Conservation (phyloP, 257 asterid species). For the Craterostigma plantagineum region DNA sequence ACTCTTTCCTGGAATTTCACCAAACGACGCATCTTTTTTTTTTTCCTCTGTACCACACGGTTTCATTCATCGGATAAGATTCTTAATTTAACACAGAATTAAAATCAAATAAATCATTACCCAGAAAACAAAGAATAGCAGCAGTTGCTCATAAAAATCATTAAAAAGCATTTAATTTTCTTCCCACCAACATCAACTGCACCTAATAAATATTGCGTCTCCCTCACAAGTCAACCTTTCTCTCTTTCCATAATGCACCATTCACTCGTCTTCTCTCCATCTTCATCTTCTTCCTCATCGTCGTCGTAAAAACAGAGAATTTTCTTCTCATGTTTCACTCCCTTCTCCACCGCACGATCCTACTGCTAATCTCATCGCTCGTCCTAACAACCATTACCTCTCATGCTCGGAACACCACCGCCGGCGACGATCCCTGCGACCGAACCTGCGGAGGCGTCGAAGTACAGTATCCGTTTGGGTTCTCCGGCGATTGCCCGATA, state of each 20-base stretch:
- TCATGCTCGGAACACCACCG: background rate
- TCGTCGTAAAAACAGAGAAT: slow-evolving; percentile 7
- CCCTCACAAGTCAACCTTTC: slow-evolving; percentile 23
- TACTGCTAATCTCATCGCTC: background rate
- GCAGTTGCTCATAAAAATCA: slow-evolving; percentile 7
- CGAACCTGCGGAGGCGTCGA: slow-evolving; percentile 12
- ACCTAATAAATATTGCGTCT: slow-evolving; percentile 17
- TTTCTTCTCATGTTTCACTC: too few species aligned
- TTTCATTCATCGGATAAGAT: slow-evolving; percentile 2
- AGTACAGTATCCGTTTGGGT: slow-evolving; percentile 58
- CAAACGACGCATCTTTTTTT: too few species aligned
- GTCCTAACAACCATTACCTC: background rate
- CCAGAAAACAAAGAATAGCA: slow-evolving; percentile 6
- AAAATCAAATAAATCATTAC: background rate
- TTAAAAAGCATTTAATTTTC: slow-evolving; percentile 15
- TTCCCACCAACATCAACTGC: slow-evolving; percentile 30
- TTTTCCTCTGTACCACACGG: background rate
- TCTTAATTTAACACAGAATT: slow-evolving; percentile 6
- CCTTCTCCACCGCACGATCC: too few species aligned
- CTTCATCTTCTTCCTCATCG: background rate
- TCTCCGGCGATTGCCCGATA: slow-evolving; percentile 30
- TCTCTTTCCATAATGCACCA: background rate
- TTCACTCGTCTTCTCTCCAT: background rate
- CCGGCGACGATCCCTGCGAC: slow-evolving; percentile 15
- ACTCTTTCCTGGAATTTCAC: too few species aligned